A percentile compares a stretch with the other conserved stretches of the same genome.
phyloP scores from a whole-genome alignment of 192 early-diverging fungal genomes.

The Umbelopsis ramanniana region DNA sequence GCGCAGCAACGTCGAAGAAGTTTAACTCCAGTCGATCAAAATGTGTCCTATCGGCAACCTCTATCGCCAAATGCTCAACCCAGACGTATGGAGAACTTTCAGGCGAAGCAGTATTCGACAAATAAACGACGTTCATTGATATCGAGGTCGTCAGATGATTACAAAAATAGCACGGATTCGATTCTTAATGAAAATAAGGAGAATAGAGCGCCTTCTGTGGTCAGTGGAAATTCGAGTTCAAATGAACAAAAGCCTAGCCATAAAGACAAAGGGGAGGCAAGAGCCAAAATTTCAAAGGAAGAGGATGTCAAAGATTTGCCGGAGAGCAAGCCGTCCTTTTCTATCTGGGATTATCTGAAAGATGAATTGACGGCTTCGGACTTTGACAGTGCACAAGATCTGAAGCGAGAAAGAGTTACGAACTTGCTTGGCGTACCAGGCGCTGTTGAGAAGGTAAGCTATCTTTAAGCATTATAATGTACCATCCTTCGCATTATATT shows the following conservation, averaged over 20 bases:
- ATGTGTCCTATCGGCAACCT: neutral
- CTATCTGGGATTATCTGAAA: conserved; percentile 63
- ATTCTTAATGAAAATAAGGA: neutral
- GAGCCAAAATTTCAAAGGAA: too few species aligned
- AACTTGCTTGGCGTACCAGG: conserved; percentile 89
- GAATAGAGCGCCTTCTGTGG: neutral
- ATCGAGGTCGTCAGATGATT: neutral
- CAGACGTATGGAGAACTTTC: neutral
- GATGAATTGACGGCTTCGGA: conserved; percentile 68
- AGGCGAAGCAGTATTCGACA: neutral
- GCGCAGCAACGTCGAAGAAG: neutral
- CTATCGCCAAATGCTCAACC: neutral
- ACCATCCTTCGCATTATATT: too few species aligned
- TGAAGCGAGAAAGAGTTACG: conserved; percentile 85
- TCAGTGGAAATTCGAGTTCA: neutral
- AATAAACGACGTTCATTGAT: neutral
- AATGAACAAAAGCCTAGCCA: neutral
- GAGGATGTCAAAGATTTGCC: neutral
- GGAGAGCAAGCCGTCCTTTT: conserved; percentile 25
- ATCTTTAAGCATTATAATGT: neutral
- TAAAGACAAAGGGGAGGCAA: neutral
- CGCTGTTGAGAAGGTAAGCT: conserved; percentile 83
- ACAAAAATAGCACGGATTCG: neutral
- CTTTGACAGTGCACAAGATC: conserved; percentile 72
- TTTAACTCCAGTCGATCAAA: neutral